A percentile compares a stretch with the other conserved stretches of the same genome.
phyloP scores from a whole-genome alignment of 2,329 filamentous ascomycete species.

The Chrysoporthe austroafricana region DNA sequence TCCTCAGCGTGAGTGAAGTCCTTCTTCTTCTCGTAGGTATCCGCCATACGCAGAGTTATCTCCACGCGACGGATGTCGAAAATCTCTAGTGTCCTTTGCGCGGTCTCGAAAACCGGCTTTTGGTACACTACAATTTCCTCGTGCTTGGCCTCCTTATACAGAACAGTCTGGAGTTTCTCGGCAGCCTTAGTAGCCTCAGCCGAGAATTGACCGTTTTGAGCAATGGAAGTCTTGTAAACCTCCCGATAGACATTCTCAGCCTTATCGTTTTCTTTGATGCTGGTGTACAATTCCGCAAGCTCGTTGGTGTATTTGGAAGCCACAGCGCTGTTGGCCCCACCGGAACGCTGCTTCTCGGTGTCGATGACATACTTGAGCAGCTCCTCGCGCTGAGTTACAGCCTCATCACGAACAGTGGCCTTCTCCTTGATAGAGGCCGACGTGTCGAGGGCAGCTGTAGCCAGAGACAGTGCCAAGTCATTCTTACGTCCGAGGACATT shows the following conservation, averaged over 20 bases:
- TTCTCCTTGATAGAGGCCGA: constrained; percentile 26
- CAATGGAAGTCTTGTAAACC: constrained; percentile 27
- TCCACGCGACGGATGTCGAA: constrained; percentile 29
- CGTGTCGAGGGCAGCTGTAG: constrained; percentile 25
- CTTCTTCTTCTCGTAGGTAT: constrained; percentile 30
- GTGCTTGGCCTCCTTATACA: constrained; percentile 27
- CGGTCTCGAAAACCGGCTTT: constrained; percentile 29
- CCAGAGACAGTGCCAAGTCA: constrained; percentile 26
- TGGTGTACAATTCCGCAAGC: constrained; percentile 30
- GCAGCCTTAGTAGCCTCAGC: constrained; percentile 25
- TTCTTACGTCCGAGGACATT: constrained; percentile 25
- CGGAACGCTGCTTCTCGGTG: constrained; percentile 29
- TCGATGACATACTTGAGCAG: constrained; percentile 30
- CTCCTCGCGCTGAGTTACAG: constrained; percentile 30
- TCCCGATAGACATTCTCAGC: constrained; percentile 28
- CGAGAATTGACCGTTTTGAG: constrained; percentile 27
- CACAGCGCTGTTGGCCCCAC: constrained; percentile 22
- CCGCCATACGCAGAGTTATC: constrained; percentile 28
- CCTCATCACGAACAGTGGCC: constrained; percentile 23
- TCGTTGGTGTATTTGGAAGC: constrained; percentile 30
- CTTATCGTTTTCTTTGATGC: constrained; percentile 29
- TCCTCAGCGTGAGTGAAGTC: constrained; percentile 31
- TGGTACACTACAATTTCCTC: constrained; percentile 30
- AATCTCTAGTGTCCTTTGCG: constrained; percentile 27
- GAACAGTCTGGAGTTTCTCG: constrained; percentile 29